phyloP scores from a whole-genome alignment of 2,329 filamentous ascomycete species.

The Tetracladium maxilliforme region DNA sequence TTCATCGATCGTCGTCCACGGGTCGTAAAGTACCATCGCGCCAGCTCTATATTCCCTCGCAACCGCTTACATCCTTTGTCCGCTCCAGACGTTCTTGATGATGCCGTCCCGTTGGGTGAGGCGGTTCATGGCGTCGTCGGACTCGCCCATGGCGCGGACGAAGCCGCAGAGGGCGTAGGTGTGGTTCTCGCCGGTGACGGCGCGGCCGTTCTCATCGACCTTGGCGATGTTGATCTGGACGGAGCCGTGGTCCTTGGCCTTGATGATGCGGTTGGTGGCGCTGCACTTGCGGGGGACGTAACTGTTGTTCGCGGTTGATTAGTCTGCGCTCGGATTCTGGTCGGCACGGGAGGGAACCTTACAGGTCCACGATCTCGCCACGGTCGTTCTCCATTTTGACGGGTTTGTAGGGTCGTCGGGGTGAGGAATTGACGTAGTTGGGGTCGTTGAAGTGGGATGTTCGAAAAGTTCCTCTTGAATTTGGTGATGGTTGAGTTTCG shows the following conservation, averaged over 20 bases:
- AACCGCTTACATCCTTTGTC: no score
- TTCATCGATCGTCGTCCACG: no score
- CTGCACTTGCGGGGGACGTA: slow-evolving; percentile 99
- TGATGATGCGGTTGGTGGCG: slow-evolving; percentile 99
- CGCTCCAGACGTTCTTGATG: slow-evolving; percentile 94
- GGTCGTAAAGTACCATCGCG: no score
- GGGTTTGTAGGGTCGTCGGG: slow-evolving; percentile 18
- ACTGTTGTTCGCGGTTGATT: slow-evolving; percentile 28
- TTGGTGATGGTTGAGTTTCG: slow-evolving; percentile 2
- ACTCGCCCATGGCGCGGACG: slow-evolving; percentile 95
- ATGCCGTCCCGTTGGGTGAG: slow-evolving; percentile 91
- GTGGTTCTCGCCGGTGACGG: slow-evolving; percentile 93
- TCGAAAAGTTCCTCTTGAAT: slow-evolving; percentile 4
- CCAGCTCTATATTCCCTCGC: no score
- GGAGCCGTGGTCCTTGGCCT: slow-evolving; percentile 98
- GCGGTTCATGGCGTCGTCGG: slow-evolving; percentile 91
- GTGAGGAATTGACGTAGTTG: slow-evolving; percentile 7
- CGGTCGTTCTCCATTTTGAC: slow-evolving; percentile 98
- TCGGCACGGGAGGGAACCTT: slow-evolving; percentile 24
- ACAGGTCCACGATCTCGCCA: slow-evolving; percentile 99
- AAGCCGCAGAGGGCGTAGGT: slow-evolving; percentile 96
- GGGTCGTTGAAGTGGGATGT: slow-evolving; percentile 2
- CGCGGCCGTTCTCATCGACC: slow-evolving; percentile 94
- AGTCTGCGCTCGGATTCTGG: not conserved
- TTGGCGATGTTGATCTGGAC: slow-evolving; percentile 96